phyloP scores from a whole-genome alignment of 148 eudicot species.

The Beta vulgaris region DNA sequence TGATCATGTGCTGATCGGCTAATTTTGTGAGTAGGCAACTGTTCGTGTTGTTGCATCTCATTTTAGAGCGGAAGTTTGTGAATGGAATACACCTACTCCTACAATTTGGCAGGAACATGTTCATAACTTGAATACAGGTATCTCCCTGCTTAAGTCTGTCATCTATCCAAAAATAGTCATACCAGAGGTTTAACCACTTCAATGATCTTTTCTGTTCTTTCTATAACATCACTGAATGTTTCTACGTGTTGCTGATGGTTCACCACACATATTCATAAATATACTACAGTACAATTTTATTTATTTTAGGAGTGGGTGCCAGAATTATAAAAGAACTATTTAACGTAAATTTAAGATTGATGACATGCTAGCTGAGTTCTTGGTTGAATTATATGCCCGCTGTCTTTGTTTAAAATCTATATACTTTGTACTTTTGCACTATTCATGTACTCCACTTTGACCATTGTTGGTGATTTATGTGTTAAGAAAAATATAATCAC shows the following conservation, averaged over 20 bases:
- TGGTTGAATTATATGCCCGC: not conserved
- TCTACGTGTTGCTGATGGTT: not conserved
- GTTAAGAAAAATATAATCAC: no score
- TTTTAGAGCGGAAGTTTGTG: constrained; percentile 63
- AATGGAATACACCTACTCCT: constrained; percentile 96
- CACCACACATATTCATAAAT: not conserved
- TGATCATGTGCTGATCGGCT: constrained; percentile 7
- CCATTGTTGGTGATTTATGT: no score
- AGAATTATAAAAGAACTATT: not conserved
- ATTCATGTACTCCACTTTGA: no score
- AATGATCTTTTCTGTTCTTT: not conserved
- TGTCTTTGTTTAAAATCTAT: no score
- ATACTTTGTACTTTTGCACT: no score
- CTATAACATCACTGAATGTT: not conserved
- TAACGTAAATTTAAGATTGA: not conserved
- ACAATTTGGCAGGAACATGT: constrained; percentile 93
- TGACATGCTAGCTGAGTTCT: not conserved
- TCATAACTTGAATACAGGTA: constrained; percentile 71
- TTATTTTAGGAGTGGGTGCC: not conserved
- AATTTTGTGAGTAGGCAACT: constrained; percentile 54
- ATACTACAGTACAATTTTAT: not conserved
- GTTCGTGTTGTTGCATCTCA: constrained; percentile 71
- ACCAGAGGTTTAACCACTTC: not conserved
- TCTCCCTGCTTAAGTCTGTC: not conserved
- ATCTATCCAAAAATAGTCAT: not conserved